Evolutionary conservation across 106 monocot species (phyloP).

Genomic region (Cymbidium sinense): DNA sequence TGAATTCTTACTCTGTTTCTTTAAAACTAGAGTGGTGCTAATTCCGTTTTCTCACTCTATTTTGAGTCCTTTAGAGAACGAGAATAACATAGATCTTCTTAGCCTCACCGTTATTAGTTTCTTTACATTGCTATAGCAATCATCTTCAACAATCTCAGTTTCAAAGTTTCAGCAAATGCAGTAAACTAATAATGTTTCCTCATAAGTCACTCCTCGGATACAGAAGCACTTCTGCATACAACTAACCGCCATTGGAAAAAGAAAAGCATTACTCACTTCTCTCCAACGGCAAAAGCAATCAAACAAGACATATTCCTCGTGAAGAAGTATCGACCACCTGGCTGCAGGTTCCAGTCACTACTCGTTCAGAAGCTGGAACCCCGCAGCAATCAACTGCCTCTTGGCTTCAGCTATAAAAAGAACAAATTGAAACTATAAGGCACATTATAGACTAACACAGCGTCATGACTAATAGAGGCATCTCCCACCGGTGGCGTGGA

Average conservation of each 20-base stretch:
- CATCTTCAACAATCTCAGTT: neutral
- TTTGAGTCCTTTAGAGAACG: too few relatives aligned
- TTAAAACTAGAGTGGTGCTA: too few relatives aligned
- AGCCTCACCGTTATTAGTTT: neutral
- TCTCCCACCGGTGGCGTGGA: slow-evolving; percentile 75
- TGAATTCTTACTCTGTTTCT: too few relatives aligned
- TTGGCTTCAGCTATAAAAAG: slow-evolving; percentile 75
- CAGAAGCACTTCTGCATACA: neutral
- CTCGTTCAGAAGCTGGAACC: slow-evolving; percentile 76
- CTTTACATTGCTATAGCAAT: neutral
- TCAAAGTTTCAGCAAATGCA: neutral
- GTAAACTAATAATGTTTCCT: too few relatives aligned
- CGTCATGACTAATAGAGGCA: neutral
- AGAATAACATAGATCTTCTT: neutral
- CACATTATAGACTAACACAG: neutral
- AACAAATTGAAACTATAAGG: neutral
- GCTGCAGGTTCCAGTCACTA: slow-evolving; percentile 86
- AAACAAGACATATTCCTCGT: slow-evolving; percentile 90
- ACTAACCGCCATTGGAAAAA: neutral
- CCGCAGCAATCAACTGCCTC: slow-evolving; percentile 68
- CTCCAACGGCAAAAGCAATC: slow-evolving; percentile 81
- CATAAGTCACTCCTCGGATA: too few relatives aligned
- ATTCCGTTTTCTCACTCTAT: too few relatives aligned
- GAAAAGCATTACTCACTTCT: slow-evolving; percentile 45
- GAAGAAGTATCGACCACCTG: slow-evolving; percentile 89